A percentile compares a stretch with the other conserved stretches of the same genome.
These are phyloP conservation scores for Fusarium floridanum DNA, from an alignment of 2,329 filamentous ascomycete genomes.

Conservation along the genomic window DNA sequence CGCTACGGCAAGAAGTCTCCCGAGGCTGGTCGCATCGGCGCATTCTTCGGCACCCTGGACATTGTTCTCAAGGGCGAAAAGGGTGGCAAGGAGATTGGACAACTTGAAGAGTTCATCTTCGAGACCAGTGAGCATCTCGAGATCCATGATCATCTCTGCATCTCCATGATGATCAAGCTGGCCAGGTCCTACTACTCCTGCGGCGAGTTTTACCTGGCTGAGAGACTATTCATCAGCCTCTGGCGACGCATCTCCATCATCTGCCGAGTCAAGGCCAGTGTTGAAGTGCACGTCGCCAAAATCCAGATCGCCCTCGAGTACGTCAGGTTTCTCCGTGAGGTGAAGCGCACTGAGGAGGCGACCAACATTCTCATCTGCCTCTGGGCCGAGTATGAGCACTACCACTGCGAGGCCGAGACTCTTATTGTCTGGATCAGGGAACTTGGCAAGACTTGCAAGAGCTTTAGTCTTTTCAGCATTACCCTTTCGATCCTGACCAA, in stretches of 20 bases:
- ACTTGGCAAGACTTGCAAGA: constrained; percentile 50
- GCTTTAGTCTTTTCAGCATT: constrained; percentile 51
- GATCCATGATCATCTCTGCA: constrained; percentile 48
- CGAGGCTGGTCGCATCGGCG: constrained; percentile 46
- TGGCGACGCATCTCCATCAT: constrained; percentile 55
- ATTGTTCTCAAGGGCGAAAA: constrained; percentile 49
- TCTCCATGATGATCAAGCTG: constrained; percentile 52
- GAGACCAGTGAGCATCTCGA: constrained; percentile 53
- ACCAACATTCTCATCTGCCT: constrained; percentile 56
- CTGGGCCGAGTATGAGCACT: constrained; percentile 57
- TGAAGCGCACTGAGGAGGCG: constrained; percentile 52
- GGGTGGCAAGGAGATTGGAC: constrained; percentile 42
- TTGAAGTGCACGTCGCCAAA: constrained; percentile 53
- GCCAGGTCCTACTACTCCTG: constrained; percentile 52
- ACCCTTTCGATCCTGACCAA: constrained; percentile 53
- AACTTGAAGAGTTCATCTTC: constrained; percentile 52
- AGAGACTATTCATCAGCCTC: constrained; percentile 55
- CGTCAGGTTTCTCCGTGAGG: constrained; percentile 49
- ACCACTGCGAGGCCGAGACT: constrained; percentile 48
- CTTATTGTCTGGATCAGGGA: constrained; percentile 54
- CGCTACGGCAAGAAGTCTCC: constrained; percentile 51
- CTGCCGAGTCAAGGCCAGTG: constrained; percentile 46
- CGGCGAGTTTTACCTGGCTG: constrained; percentile 50
- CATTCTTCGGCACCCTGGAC: constrained; percentile 51
- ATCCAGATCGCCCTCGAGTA: constrained; percentile 56